Percentiles rank a stretch among this genome's conserved stretches.
These are phyloP conservation scores for Aquilaria yunnanensis DNA, from an alignment of 345 rosid genomes.

Conservation along the genomic window DNA sequence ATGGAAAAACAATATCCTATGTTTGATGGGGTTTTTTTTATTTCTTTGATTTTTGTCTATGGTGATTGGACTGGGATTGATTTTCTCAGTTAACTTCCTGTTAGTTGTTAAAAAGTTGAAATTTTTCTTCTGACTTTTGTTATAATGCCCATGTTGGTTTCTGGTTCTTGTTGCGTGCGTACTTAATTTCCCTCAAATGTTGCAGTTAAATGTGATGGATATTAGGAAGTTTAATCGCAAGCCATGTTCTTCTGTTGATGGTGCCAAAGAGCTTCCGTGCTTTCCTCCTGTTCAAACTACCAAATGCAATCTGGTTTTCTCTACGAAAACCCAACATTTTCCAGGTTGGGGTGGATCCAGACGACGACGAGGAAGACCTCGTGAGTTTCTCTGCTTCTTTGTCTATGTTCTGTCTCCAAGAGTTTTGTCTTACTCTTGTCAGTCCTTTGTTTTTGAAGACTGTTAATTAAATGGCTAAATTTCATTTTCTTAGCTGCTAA, in stretches of 20 bases:
- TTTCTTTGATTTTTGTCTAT: not conserved
- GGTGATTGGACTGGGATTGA: no score
- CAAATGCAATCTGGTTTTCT: conserved; percentile 21
- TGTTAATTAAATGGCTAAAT: not conserved
- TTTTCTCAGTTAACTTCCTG: not conserved
- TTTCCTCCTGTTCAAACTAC: conserved; percentile 16
- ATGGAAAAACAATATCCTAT: no score
- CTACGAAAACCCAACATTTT: not conserved
- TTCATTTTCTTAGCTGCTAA: not conserved
- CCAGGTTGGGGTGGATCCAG: conserved; percentile 16
- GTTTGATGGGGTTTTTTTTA: no score
- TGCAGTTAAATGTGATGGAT: conserved; percentile 27
- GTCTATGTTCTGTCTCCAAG: not conserved
- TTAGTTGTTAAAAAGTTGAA: no score
- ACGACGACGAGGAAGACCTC: conserved; percentile 25
- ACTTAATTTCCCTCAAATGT: conserved; percentile 4
- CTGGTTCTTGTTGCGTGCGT: not conserved
- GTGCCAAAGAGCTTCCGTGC: conserved; percentile 21
- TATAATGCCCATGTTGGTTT: not conserved
- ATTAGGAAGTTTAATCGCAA: conserved; percentile 11
- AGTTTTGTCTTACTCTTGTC: not conserved
- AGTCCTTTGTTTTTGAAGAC: not conserved
- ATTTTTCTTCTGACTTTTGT: no score
- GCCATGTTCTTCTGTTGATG: conserved; percentile 20
- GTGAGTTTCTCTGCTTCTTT: conserved; percentile 26